Conservation (phyloP, 2,329 filamentous ascomycete genomes). For the Cylindrodendrum hubeiense region DNA sequence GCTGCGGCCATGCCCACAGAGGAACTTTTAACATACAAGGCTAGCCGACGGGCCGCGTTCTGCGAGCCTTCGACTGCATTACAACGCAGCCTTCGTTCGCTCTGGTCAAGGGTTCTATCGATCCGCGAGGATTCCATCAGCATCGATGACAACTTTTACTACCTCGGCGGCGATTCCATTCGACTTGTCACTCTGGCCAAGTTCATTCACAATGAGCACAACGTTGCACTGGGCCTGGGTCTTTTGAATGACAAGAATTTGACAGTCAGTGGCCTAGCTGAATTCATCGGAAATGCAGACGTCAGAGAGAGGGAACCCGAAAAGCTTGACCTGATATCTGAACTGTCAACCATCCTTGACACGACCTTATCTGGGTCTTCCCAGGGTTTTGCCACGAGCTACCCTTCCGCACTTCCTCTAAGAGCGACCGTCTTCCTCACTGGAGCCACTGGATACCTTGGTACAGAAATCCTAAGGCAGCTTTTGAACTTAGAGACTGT, state of each 20-base stretch:
- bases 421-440: slow-evolving; percentile 23
- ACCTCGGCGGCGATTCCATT: slow-evolving; percentile 20
- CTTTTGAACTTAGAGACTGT: slow-evolving; percentile 37
- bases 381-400: not conserved
- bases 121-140: slow-evolving; percentile 45
- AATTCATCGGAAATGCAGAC: slow-evolving; percentile 20
- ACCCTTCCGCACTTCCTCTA: not conserved
- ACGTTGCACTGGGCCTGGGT: slow-evolving; percentile 30
- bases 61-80: not conserved
- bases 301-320: not conserved
- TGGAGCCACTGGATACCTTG: slow-evolving; percentile 25
- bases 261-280: slow-evolving; percentile 31
- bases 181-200: slow-evolving; percentile 40
- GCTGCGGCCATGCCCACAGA: slow-evolving; percentile 14
- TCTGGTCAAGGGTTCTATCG: slow-evolving; percentile 47
- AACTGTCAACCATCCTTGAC: not conserved
- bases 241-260: slow-evolving; percentile 37
- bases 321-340: slow-evolving; percentile 1
- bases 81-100: slow-evolving; percentile 34
- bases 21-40: slow-evolving; percentile 8
- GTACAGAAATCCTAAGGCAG: slow-evolving; percentile 6
- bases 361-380: not conserved
- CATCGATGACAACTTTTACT: slow-evolving; percentile 1
- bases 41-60: slow-evolving; percentile 22
- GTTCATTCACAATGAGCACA: slow-evolving; percentile 23